Base-by-base conservation (phyloP, 768 basidiomycete species). In the Gautieria morchelliformis region DNA sequence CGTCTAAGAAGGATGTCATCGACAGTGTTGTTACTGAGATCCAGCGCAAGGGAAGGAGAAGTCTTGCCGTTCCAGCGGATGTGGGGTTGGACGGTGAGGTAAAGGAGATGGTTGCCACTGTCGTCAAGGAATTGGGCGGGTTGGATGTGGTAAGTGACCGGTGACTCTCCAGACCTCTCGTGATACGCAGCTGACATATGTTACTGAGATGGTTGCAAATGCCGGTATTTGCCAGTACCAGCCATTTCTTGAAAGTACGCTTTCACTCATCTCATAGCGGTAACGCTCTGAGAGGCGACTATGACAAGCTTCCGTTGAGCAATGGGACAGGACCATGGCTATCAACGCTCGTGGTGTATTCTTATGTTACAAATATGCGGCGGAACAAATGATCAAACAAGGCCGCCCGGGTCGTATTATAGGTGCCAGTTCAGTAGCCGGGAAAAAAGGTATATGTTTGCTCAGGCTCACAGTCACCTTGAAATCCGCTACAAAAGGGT, bases 301-400 rank as follows among this genome's bases (percentile, higher is more conserved):
- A 15, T 10, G 2, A 14, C 12, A 12, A 22, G 78, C 71, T 5
- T 63, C 64, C 4, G 48, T 69, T 1, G 67, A 73, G 8, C 67
- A 72, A 0, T 76, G 70, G 72, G 73, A 82, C 63, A 67, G 63
- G 63, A 37, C 68, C 8, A 68, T 78, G 59, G 69, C 73, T 6
- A 69, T 84, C 62, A 85, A 86, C 62, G 71, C 75, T 58, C 74
- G 78, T 54, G 83, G 82, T 35, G 69, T 75, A 2, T 83, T 80
- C 69, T 73, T 80, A 59, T 84, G 80, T 64, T 85, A 84, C 46
- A 81, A 84, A 53, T 73, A 83, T 58, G 85, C 83, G 1, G 83
- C 80, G 17, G 70, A 69, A 52, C 77, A 80, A 61, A 86, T 86
- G 85, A 73, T 82, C 12, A 56, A 63, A 9, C 79, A 79, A 68